Percentiles rank a stretch among this genome's conserved stretches.
Evolutionary conservation across 306 rosid genomes (phyloP).

Genomic region (Herpetospermum pedunculosum): DNA sequence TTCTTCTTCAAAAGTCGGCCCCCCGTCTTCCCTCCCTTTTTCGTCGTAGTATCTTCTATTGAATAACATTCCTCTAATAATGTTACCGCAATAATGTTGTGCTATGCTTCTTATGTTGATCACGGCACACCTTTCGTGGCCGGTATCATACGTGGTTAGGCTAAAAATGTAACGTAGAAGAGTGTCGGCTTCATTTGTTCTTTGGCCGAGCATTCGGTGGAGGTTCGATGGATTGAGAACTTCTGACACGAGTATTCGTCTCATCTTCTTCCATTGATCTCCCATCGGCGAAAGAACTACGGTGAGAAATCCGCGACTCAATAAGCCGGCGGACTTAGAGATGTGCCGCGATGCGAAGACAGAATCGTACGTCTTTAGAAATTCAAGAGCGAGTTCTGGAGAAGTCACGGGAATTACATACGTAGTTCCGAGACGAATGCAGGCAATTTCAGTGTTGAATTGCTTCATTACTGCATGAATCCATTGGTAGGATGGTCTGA

Average conservation of each 20-base stretch:
- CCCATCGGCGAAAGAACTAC: background rate
- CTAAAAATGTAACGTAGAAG: background rate
- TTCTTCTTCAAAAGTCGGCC: slow-evolving; percentile 27
- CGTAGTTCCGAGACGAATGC: slow-evolving; percentile 30
- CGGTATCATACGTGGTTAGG: no score
- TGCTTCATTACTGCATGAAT: slow-evolving; percentile 24
- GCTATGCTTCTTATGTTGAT: slow-evolving; percentile 17
- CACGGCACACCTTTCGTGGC: no score
- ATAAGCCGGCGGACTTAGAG: background rate
- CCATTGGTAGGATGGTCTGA: slow-evolving; percentile 20
- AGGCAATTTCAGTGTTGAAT: slow-evolving; percentile 27
- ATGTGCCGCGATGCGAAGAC: slow-evolving; percentile 27
- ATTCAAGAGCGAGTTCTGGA: slow-evolving; percentile 22
- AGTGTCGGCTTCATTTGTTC: slow-evolving; percentile 27
- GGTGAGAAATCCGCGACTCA: slow-evolving; percentile 14
- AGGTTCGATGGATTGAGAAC: slow-evolving; percentile 11
- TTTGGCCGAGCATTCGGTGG: slow-evolving; percentile 20
- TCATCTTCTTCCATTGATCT: slow-evolving; percentile 16
- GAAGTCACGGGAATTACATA: slow-evolving; percentile 25
- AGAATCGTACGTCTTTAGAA: slow-evolving; percentile 29
- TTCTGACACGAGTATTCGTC: background rate
- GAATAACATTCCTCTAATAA: slow-evolving; percentile 18
- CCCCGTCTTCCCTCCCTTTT: slow-evolving; percentile 22
- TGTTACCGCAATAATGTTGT: slow-evolving; percentile 19
- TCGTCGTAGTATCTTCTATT: slow-evolving; percentile 31